phyloP scores from a whole-genome alignment of 345 rosid genomes.

The Eucalyptus virginea region DNA sequence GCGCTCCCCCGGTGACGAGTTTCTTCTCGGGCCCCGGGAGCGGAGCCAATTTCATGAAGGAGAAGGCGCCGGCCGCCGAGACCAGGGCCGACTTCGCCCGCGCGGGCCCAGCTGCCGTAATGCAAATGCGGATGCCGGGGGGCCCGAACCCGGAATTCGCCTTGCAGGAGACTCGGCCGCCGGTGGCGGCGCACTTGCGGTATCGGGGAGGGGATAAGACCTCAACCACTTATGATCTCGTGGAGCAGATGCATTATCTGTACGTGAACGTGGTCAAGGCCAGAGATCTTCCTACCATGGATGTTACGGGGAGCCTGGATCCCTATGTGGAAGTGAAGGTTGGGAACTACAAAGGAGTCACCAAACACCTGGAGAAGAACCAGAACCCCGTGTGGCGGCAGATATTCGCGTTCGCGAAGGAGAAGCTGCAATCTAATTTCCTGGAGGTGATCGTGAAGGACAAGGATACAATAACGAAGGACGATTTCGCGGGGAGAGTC shows the following conservation, averaged over 20 bases:
- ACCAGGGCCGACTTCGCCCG: conserved; percentile 14
- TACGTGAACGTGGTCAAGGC: conserved; percentile 41
- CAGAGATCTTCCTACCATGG: conserved; percentile 21
- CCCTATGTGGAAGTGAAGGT: conserved; percentile 40
- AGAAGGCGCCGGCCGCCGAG: neutral
- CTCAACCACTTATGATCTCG: conserved; percentile 33
- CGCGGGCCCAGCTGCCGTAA: conserved; percentile 9
- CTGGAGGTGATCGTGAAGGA: conserved; percentile 34
- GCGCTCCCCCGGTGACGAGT: neutral
- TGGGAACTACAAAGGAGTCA: conserved; percentile 34
- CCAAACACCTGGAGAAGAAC: conserved; percentile 33
- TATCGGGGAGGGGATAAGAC: conserved; percentile 25
- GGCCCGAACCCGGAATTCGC: conserved; percentile 23
- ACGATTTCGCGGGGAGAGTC: conserved; percentile 28
- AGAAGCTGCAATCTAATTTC: conserved; percentile 21
- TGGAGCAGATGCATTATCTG: conserved; percentile 39
- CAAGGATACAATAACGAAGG: conserved; percentile 21
- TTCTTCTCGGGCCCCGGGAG: neutral
- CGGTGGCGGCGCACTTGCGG: conserved; percentile 25
- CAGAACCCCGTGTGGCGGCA: conserved; percentile 33
- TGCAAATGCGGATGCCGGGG: conserved; percentile 17
- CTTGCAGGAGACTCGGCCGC: conserved; percentile 27
- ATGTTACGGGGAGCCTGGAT: conserved; percentile 24
- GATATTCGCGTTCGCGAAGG: conserved; percentile 40
- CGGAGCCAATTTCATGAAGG: neutral